phyloP scores from a whole-genome alignment of 257 asterid genomes.

The Fraxinus cuspidata region DNA sequence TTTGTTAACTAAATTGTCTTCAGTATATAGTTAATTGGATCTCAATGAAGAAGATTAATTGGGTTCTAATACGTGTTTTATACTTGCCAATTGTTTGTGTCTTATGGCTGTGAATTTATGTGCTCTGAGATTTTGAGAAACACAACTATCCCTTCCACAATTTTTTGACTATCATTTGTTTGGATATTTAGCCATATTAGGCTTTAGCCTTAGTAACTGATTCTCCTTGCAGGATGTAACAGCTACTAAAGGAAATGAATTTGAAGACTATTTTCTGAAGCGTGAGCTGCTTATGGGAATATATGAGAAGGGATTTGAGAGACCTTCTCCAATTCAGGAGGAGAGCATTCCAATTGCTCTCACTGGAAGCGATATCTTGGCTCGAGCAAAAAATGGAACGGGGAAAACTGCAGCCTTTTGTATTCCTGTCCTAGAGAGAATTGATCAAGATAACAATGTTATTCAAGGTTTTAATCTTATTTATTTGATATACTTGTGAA shows the following conservation, averaged over 20 bases:
- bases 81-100: neutral
- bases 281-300: conserved; percentile 93
- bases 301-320: conserved; percentile 94
- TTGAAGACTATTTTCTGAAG: conserved; percentile 86
- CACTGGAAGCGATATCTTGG: conserved; percentile 87
- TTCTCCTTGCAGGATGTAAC: conserved; percentile 73
- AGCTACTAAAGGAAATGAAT: conserved; percentile 89
- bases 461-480: conserved; percentile 67
- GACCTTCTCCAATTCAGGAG: conserved; percentile 94
- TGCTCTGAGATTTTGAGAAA: neutral
- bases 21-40: neutral
- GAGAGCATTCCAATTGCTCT: conserved; percentile 94
- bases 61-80: neutral
- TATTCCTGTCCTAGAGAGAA: conserved; percentile 85
- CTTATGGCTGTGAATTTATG: neutral
- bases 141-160: neutral
- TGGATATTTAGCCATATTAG: neutral
- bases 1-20: conserved; percentile 2
- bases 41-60: neutral
- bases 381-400: conserved; percentile 94
- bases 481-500: conserved; percentile 17
- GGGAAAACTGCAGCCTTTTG: conserved; percentile 96
- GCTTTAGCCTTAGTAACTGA: neutral
- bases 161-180: neutral
- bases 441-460: conserved; percentile 75